A percentile compares a stretch with the other conserved stretches of the same genome.
These are phyloP conservation scores for Pleomassaria siparia DNA, from an alignment of 2,329 filamentous ascomycete species.

Conservation along the genomic window DNA sequence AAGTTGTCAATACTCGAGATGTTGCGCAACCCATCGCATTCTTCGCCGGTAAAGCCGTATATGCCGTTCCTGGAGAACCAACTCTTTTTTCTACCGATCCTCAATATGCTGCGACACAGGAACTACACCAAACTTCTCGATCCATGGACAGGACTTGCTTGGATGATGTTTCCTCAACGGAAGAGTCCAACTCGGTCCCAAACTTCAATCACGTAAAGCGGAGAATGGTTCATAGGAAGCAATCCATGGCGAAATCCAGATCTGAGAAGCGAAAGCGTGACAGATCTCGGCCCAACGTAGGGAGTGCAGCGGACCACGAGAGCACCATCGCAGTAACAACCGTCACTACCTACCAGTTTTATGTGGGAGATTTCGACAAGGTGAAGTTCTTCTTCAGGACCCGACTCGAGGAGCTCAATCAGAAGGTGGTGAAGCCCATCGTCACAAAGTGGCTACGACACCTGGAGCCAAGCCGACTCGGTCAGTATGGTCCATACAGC, in stretches of 20 bases:
- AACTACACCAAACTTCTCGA: not conserved
- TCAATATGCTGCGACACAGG: not conserved
- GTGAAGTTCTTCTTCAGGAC: conserved; percentile 24
- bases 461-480: conserved; percentile 27
- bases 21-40: not conserved
- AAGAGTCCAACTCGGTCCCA: not conserved
- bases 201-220: not conserved
- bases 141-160: not conserved
- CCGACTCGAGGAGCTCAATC: conserved; percentile 33
- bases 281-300: not conserved
- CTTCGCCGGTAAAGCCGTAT: not conserved
- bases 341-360: conserved; percentile 19
- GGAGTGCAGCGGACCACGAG: conserved; percentile 10
- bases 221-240: not conserved
- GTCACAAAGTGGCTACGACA: conserved; percentile 36
- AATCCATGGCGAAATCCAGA: not conserved
- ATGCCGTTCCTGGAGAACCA: not conserved
- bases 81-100: not conserved
- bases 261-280: not conserved
- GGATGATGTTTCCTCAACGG: not conserved
- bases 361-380: conserved; percentile 26
- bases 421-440: conserved; percentile 34
- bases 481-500: conserved; percentile 27
- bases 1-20: not conserved
- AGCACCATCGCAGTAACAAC: conserved; percentile 6